phyloP scores from a whole-genome alignment of 768 basidiomycete genomes.

The Calocera cornea region DNA sequence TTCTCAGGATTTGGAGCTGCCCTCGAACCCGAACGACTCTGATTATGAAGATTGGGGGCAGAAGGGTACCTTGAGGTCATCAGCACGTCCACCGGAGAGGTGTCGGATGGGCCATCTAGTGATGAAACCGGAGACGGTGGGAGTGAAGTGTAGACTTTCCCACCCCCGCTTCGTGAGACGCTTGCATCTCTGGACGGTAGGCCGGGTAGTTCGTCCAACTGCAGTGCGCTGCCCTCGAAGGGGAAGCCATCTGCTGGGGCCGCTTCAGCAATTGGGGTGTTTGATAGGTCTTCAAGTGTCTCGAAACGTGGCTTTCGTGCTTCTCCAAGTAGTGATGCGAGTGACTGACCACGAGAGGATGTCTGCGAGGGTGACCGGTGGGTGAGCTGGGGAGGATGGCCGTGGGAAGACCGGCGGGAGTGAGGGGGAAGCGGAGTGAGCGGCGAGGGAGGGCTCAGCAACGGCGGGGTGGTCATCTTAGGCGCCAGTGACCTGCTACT shows the following conservation, averaged over 20 bases:
- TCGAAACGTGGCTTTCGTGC: background rate
- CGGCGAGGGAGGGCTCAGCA: background rate
- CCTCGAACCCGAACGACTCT: background rate
- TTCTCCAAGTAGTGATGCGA: background rate
- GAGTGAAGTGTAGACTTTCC: background rate
- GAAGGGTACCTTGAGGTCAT: background rate
- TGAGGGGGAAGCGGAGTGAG: background rate
- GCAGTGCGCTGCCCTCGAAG: background rate
- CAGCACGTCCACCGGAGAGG: background rate
- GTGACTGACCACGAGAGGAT: background rate
- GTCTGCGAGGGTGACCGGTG: background rate
- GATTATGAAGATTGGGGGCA: background rate
- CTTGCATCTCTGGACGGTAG: background rate
- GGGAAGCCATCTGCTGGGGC: background rate
- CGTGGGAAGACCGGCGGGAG: background rate
- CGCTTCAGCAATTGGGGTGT: background rate
- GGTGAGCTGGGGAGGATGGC: background rate
- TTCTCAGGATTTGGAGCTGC: background rate
- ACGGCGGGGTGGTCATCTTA: background rate
- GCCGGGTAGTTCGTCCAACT: background rate
- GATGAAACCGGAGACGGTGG: background rate
- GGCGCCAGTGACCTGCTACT: background rate
- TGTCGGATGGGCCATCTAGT: background rate
- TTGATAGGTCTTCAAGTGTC: background rate
- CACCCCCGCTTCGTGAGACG: background rate